Percentiles rank a stretch among this genome's conserved stretches.
These are phyloP conservation scores for Penicillium tannophilum DNA, from an alignment of 495 filamentous ascomycete species.

Conservation along the genomic window DNA sequence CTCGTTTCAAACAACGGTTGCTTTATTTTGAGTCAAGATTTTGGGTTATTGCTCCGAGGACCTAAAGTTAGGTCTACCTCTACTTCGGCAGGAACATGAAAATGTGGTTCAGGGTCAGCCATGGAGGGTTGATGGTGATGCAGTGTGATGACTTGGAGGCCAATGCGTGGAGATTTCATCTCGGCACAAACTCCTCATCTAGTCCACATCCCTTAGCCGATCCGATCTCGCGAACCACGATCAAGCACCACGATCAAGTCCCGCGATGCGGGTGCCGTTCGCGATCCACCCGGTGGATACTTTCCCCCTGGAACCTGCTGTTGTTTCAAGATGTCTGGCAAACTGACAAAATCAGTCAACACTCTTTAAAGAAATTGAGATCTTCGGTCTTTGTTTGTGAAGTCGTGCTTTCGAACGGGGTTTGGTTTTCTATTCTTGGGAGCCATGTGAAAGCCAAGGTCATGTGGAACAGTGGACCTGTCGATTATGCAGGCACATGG, in stretches of 20 bases:
- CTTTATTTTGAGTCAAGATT: not conserved
- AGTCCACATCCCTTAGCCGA: not conserved
- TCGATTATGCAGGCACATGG: no score
- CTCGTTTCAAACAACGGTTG: not conserved
- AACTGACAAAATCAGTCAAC: not conserved
- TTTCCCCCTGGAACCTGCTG: not conserved
- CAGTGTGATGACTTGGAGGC: no score
- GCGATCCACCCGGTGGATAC: not conserved
- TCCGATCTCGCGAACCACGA: not conserved
- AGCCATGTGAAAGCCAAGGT: no score
- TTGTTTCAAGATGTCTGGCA: not conserved
- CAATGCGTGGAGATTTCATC: not conserved
- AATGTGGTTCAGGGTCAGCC: not conserved
- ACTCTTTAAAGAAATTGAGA: not conserved
- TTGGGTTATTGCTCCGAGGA: not conserved
- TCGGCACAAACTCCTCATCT: not conserved
- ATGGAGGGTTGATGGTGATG: no score
- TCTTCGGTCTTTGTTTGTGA: not conserved
- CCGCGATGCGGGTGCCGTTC: not conserved
- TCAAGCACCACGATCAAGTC: not conserved
- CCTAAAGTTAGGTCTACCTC: not conserved
- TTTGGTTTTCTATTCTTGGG: no score
- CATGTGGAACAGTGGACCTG: no score
- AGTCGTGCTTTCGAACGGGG: no score
- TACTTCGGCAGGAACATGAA: not conserved